Base-by-base conservation (phyloP, 75 land plant species). In the Pinus tabuliformis region DNA sequence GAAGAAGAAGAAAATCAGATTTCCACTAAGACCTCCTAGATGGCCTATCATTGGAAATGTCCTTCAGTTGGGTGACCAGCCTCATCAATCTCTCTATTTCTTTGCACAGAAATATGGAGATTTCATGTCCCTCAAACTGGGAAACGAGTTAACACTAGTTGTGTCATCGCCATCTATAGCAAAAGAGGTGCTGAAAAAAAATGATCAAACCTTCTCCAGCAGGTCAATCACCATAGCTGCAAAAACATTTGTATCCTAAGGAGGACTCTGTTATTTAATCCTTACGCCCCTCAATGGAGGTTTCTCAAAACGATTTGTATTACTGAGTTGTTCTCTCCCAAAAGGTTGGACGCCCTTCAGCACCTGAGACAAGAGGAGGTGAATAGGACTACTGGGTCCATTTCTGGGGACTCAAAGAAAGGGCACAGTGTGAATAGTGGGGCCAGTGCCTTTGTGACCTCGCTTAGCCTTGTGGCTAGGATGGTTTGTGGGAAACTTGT, bases 161-260 rank as follows among this genome's bases (percentile, higher is more conserved):
- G 77, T 61, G 36, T 75, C 70, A 16, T 58, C 77, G 1, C 65
- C 70, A 39, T 22, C 26, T 20, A 58, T 61, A 71, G 70, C 77
- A 6, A 59, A 12, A 21, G 71, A 75, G 24, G 39, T 75, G 9
- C 6, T 75, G 6, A 39, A 75, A 22, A 18, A 5, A 14, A 39
- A 59, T 20, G 49, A 58, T 22, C 52, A 58, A 16, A 37, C 20
- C 16, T 75, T 61, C 77, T 58, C 70, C 9, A 39, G 22, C 45
- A 58, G 77, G 20, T 3, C 59, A 11, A 1, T 73, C 64, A 57
- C 20, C 60, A 7, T 24, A 56, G 59, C 33, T 7, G 4, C 6
- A 49, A 73, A n/a, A 12, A 6, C 4, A 26, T 56, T 73, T 57
- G 18, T 24, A 3, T 56, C 24, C 75, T 60, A 49, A 49, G 59